Base-by-base conservation (phyloP, 148 eudicot genomes). In the Simmondsia chinensis region DNA sequence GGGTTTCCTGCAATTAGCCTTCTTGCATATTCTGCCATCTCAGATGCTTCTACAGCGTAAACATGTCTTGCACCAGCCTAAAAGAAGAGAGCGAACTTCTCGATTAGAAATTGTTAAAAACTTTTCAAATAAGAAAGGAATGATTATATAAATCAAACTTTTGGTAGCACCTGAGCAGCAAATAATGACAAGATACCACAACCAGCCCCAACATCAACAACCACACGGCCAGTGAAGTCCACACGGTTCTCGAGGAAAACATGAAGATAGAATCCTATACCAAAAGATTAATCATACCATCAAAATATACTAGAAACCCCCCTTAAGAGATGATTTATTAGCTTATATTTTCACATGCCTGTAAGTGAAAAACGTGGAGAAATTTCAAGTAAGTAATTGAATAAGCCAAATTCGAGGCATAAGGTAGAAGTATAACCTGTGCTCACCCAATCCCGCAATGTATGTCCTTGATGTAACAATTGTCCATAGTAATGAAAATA, bases 171-270 rank as follows among this genome's bases (percentile, higher is more conserved):
- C 89, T 81, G 89, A 33, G 89, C 83, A 25, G 89, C 89, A 68
- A 81, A 81, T 23, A 81, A 60, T 39, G 89, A 81, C 59, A 81
- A 57, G 33, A 81, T 81, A 46, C 89, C 89, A 56, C 83, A 76
- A 43, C 89, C 89, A 52, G 89, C 89, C 26, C 89, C 89, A 46
- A 81, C 89, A 63, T 81, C 89, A 55, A 81, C 89, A 36, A 81
- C 84, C 28, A 81, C 75, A 47, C 83, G 80, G 33, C 67, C 84
- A 42, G 12, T 16, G 57, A 81, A 81, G 67, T 81, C 83, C 3
- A 54, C 78, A 35, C 77, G 77, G 56, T 81, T 81, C 69, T 81
- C 89, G 48, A 81, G 65, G 20, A 81, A 75, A 12, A 81, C 83
- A 20, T 83, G 77, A 65, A 76, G 77, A 52, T 81, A 81, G 36